Conservation (phyloP, 306 rosid genomes). For the Vachellia pachyceras region DNA sequence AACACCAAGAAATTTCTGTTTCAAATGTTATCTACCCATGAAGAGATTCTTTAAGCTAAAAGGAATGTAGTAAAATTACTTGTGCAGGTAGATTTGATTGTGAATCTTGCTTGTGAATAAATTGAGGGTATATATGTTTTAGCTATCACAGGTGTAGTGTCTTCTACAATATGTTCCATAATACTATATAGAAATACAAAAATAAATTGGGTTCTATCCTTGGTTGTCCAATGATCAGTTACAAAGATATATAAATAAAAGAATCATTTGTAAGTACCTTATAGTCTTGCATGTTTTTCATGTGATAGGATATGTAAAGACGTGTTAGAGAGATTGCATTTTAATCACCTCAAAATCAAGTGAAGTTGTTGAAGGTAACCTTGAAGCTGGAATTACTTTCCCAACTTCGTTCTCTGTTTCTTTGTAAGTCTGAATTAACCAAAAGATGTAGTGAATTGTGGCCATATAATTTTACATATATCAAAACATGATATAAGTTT, state of each 20-base stretch:
- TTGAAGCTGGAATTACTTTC: not conserved
- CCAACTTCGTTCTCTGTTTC: not conserved
- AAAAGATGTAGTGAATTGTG: not conserved
- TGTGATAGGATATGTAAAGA: not conserved
- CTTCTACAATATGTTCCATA: not conserved
- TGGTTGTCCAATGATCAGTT: no score
- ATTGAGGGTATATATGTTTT: not conserved
- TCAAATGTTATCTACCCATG: no score
- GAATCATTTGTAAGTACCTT: not conserved
- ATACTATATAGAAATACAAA: not conserved
- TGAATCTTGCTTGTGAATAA: not conserved
- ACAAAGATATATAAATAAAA: no score
- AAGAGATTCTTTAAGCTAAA: no score
- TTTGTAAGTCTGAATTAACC: not conserved
- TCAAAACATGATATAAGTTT: no score
- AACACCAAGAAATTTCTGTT: no score
- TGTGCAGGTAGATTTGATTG: no score
- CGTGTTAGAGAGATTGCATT: not conserved
- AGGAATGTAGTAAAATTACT: no score
- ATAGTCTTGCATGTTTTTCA: not conserved
- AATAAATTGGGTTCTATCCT: no score
- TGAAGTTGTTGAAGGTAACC: not conserved
- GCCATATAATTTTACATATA: no score
- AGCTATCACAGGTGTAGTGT: not conserved
- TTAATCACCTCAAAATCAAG: not conserved